Conservation (phyloP, 2,329 filamentous ascomycete species). For the Ophiostoma tasmaniense region DNA sequence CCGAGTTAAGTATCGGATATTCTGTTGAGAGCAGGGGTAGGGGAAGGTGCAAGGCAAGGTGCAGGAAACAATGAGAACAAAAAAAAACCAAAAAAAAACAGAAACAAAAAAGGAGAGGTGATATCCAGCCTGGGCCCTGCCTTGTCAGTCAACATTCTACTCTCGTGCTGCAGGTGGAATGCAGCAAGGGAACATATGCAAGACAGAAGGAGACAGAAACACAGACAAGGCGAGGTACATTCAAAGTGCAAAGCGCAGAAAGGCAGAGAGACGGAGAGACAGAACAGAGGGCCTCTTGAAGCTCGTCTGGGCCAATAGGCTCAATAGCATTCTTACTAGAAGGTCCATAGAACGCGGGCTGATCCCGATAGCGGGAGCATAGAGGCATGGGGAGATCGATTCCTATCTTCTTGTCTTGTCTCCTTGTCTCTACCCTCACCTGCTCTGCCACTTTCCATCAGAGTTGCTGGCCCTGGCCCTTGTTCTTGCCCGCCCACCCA, state of each 20-base stretch:
- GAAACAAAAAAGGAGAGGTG: not conserved
- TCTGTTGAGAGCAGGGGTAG: slow-evolving; percentile 5
- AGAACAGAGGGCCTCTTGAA: too few species aligned
- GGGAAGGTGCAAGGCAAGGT: not conserved
- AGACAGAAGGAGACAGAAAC: not conserved
- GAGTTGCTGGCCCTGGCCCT: not conserved
- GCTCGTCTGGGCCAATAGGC: not conserved
- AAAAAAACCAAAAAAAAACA: not conserved
- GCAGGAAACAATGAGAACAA: not conserved
- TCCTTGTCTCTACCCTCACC: not conserved
- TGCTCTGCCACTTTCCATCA: not conserved
- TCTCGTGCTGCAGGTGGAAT: slow-evolving; percentile 7
- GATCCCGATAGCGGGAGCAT: slow-evolving; percentile 19
- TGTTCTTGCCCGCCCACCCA: not conserved
- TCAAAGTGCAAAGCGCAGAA: not conserved
- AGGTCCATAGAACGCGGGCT: slow-evolving; percentile 14
- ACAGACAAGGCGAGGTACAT: slow-evolving; percentile 4
- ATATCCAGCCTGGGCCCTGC: not conserved
- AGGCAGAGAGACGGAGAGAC: not conserved
- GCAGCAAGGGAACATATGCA: slow-evolving; percentile 6
- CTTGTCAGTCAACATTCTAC: slow-evolving; percentile 8
- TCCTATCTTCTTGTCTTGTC: not conserved
- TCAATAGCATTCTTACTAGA: slow-evolving; percentile 14
- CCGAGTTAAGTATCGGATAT: slow-evolving; percentile 23
- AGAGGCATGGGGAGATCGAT: slow-evolving; percentile 12